Evolutionary conservation across 164 flowering plant genomes (phyloP), one percentile per base, ranked within the genome.

Genomic region (Stephania cephalantha): DNA sequence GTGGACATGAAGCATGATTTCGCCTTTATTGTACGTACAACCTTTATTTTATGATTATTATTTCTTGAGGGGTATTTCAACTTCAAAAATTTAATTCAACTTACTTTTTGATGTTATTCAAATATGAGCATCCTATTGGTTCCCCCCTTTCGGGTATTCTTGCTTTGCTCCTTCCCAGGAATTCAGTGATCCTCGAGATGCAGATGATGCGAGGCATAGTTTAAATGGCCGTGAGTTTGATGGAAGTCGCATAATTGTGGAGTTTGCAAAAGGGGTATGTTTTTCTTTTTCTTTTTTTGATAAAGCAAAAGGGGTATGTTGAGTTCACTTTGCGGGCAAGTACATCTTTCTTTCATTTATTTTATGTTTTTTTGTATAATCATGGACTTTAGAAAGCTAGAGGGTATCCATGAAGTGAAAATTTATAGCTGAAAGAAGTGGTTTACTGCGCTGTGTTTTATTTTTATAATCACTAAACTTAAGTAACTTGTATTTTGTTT

Each of bases 1-100:
- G 98, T 94, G 95, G 98, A 92, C 84, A 82, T 94, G 97, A 94
- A 94, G 97, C 88, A 87, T 70, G 98, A 95, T 83, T 93, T 82
- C 75, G 98, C 98, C 71, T 95, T 95, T 69, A 85, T 95, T 85
- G 98, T 95, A 95, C 53, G 98, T 90, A 81, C 64, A 68, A 75
- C 13, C 30, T 75, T 65, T 45, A 55, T 65, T 64, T 65, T 3
- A 46, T 8, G 48, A 11, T 10, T 31, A 22, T 69, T 31, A 44
- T 2, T 15, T 69, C 45, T 11, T 35, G 3, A 15, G 17, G 66
- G 66, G 2, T 61, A 4, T 31, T 35, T 69, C 48, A 35, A 69
- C 52, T 9, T 45, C 9, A n/a, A 35, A 7, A 11, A 5, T 22
- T 70, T 55, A 17, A 58, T 68, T 70, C 2, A 13, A 29, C n/a